Evolutionary conservation across 2,329 filamentous ascomycete species (phyloP), one percentile per base, ranked within the genome.

Genomic region (Colletotrichum lindemuthianum): DNA sequence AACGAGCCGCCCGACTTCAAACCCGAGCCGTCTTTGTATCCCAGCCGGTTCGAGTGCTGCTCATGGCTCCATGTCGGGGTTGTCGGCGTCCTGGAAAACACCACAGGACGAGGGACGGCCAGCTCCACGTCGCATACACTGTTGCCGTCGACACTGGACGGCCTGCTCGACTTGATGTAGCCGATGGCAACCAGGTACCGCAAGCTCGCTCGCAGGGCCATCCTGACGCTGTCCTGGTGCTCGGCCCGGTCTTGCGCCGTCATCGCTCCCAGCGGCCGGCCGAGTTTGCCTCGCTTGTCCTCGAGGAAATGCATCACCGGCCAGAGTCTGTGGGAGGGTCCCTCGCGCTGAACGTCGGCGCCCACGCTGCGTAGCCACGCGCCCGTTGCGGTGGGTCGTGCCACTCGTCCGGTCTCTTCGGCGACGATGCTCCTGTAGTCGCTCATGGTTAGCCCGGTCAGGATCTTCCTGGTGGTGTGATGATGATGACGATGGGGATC

Each of bases 251-350:
- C 49, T 8, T 54, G 43, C 2, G 11, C 15, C 8, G 43, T 49
- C 60, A 64, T 64, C 10, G 24, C 15, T 1, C 60, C 56, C 8
- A 40, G 6, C 0, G 56, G 41, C 40, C 59, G 56, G 9, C 60
- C 60, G 43, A 63, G 56, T 4, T 15, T 48, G 37, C 60, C 60
- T 13, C 37, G 36, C 2, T 51, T 54, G 16, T 64, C 60, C 16
- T 64, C 58, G 8, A 72, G 57, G 53, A 72, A 72, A 39, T 67
- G 66, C 41, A 72, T 70, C 9, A 73, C 70, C 1, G 71, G 65
- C 69, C 70, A 73, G 6, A 73, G 39, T 8, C 68, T 69, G 50
- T 73, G 71, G 2, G 32, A 54, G 11, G 60, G 8, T 15, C 60
- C 60, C 16, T 48, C 54, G 3, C n/a, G 33, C 4, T 70, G 56